Percentiles rank a stretch among this genome's conserved stretches.
Conservation (phyloP, 1,284 basidiomycete species). For the Exobasidium cylindrosporum region DNA sequence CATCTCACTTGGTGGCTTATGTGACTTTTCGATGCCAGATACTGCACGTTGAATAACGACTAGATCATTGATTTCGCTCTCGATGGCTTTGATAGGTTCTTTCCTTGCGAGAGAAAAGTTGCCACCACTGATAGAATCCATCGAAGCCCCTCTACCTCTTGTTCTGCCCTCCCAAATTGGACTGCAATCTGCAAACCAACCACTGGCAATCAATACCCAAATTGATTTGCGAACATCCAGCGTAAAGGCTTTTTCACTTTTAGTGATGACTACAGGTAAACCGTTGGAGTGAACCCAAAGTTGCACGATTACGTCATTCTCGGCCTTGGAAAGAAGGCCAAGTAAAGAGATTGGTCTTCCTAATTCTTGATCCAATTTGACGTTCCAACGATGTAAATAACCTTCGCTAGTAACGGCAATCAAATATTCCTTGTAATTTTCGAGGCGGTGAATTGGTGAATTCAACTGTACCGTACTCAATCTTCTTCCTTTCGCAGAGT, state of each 20-base stretch:
- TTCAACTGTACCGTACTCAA: conserved; percentile 34
- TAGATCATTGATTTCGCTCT: conserved; percentile 44
- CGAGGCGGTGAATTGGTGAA: conserved; percentile 33
- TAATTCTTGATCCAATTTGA: conserved; percentile 27
- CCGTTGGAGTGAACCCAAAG: conserved; percentile 45
- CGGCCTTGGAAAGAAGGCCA: conserved; percentile 20
- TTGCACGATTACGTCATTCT: conserved; percentile 29
- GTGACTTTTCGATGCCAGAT: not conserved
- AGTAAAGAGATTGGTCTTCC: conserved; percentile 34
- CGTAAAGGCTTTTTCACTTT: conserved; percentile 40
- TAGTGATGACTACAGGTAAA: conserved; percentile 56
- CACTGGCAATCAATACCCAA: conserved; percentile 41
- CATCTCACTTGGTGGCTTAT: conserved; percentile 2
- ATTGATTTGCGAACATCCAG: conserved; percentile 38
- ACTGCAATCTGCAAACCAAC: conserved; percentile 40
- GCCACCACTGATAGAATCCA: conserved; percentile 10
- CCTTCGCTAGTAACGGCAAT: conserved; percentile 38
- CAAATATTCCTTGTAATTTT: conserved; percentile 30
- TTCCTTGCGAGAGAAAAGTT: conserved; percentile 6
- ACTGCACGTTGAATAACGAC: conserved; percentile 23
- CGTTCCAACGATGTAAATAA: conserved; percentile 44
- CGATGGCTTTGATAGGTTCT: conserved; percentile 43
- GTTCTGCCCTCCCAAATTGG: conserved; percentile 38
- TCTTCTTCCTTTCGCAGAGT: conserved; percentile 38
- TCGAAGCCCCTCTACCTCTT: conserved; percentile 26